Evolutionary conservation across 305 asterid species (phyloP).

Genomic region (Caryopteris hybrid): DNA sequence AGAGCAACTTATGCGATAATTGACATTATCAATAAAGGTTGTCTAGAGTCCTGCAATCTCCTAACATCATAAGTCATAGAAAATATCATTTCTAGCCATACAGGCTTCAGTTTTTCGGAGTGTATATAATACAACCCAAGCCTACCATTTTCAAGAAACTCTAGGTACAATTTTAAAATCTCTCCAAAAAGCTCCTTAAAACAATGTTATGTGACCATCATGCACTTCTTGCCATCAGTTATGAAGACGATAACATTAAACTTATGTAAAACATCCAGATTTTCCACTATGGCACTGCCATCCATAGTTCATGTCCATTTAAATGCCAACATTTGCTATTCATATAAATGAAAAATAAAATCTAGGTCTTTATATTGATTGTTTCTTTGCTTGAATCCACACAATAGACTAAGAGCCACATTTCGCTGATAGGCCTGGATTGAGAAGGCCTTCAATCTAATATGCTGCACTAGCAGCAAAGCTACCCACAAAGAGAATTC

Average conservation of each 20-base stretch:
- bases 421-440: neutral
- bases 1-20: neutral
- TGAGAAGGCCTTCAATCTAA: neutral
- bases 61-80: neutral
- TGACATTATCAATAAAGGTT: neutral
- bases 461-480: slow-evolving; percentile 8
- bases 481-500: slow-evolving; percentile 14
- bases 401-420: neutral
- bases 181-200: neutral
- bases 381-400: too few relatives aligned
- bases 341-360: too few relatives aligned
- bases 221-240: neutral
- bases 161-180: neutral
- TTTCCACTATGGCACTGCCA: neutral
- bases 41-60: neutral
- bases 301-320: too few relatives aligned
- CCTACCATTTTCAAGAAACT: neutral
- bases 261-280: neutral
- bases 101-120: neutral
- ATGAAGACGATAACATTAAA: neutral
- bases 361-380: too few relatives aligned
- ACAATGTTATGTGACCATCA: neutral
- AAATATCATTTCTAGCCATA: neutral
- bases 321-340: too few relatives aligned
- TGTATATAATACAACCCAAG: neutral